Conservation (phyloP, 805 yeast species). For the Lachancea mirantina region DNA sequence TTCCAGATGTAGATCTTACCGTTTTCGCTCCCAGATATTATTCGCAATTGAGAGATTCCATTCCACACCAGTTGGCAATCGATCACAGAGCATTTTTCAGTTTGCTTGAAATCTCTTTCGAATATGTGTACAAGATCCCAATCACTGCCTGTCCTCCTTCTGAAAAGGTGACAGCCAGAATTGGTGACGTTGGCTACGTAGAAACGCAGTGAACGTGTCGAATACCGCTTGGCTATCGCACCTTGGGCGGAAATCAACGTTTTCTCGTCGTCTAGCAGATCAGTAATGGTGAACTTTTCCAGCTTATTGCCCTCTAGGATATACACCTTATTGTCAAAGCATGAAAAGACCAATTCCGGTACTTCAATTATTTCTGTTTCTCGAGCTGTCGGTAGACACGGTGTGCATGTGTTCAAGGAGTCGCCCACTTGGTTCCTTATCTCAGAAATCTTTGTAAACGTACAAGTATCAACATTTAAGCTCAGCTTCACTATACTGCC, state of each 20-base stretch:
- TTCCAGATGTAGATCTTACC: slow-evolving; percentile 17
- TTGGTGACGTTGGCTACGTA: slow-evolving; percentile 14
- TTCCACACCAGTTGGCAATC: slow-evolving; percentile 12
- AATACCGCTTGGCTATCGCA: slow-evolving; percentile 13
- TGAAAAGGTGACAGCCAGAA: slow-evolving; percentile 17
- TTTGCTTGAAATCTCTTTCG: slow-evolving; percentile 1
- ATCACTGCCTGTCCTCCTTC: slow-evolving; percentile 15
- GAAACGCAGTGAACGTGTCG: slow-evolving; percentile 8
- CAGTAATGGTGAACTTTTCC: slow-evolving; percentile 2
- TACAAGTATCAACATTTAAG: slow-evolving; percentile 7
- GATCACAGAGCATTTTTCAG: slow-evolving; percentile 11
- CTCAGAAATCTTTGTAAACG: slow-evolving; percentile 7
- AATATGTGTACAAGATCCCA: slow-evolving; percentile 15
- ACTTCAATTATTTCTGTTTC: slow-evolving; percentile 2
- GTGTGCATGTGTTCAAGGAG: slow-evolving; percentile 3
- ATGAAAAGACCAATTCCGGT: slow-evolving; percentile 7
- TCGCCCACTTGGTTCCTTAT: slow-evolving; percentile 8
- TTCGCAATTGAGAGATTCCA: slow-evolving; percentile 4
- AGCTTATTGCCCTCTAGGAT: slow-evolving; percentile 2
- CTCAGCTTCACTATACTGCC: slow-evolving; percentile 13
- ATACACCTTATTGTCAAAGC: slow-evolving; percentile 9
- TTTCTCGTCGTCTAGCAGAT: slow-evolving; percentile 1
- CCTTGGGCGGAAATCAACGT: slow-evolving; percentile 5
- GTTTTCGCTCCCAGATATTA: slow-evolving; percentile 18
- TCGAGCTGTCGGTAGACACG: slow-evolving; percentile 1